Base-by-base conservation (phyloP, 2,329 filamentous ascomycete genomes). In the Aureobasidium sp. region DNA sequence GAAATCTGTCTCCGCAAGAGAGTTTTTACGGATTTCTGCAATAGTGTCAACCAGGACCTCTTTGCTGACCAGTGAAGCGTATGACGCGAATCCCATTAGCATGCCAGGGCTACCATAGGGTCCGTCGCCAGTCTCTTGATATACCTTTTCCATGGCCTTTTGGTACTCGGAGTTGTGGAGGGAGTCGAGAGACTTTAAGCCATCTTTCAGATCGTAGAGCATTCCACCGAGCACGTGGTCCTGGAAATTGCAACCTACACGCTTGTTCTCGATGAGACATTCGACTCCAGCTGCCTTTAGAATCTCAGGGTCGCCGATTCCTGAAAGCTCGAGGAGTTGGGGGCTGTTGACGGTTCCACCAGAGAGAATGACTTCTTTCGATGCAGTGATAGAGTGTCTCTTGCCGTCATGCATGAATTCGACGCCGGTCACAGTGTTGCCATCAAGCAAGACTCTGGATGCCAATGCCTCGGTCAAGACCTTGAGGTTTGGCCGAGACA, bases 331-430 rank as follows among this genome's bases (percentile, higher is more conserved):
- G 13, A 81, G 77, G 14, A 82, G 72, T 69, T 79, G 82, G 2
- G 78, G 84, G n/a, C 80, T 83, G 67, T 79, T 77, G 34, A 81
- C 71, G 27, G 76, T 79, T 0, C 84, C 84, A 0, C 82, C 82
- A 5, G 78, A 78, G 1, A 87, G 68, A 37, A 88, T 78, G 11
- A 85, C 76, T 66, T 86, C 84, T 61, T 68, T 67, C 5, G 62
- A 64, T 66, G 66, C 72, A 11, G 63, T 75, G 2, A 73, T 68
- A 4, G 68, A 63, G 53, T 73, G 68, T 10, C 71, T 69, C 14
- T 71, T 61, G 1, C 76, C 77, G 5, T 69, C 67, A 37, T 74
- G 69, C 7, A 65, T 70, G 65, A 82, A 80, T 25, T 73, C 74
- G 3, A 79, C 79, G 8, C 71, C 70, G 3, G 62, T 67, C 1